A percentile compares a stretch with the other conserved stretches of the same genome.
phyloP scores from a whole-genome alignment of 2,329 filamentous ascomycete genomes.

The Alternaria viburni region DNA sequence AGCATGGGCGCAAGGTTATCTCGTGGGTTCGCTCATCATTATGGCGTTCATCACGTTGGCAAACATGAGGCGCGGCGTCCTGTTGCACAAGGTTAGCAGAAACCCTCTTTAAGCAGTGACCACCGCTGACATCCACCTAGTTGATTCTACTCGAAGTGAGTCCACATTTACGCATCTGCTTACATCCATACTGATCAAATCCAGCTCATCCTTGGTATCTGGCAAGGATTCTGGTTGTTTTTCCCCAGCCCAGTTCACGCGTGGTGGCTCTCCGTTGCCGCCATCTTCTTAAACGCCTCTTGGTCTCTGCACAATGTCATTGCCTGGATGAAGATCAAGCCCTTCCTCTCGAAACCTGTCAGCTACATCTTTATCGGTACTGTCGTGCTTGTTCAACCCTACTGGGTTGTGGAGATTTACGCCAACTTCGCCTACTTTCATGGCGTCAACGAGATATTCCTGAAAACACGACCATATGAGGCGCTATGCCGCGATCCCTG shows the following conservation, averaged over 20 bases:
- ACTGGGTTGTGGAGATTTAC: constrained; percentile 70
- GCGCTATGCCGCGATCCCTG: constrained; percentile 69
- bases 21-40: constrained; percentile 54
- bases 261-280: constrained; percentile 68
- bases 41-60: constrained; percentile 57
- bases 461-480: constrained; percentile 64
- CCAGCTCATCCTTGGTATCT: constrained; percentile 62
- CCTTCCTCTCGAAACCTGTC: constrained; percentile 60
- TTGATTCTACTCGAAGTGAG: constrained; percentile 54
- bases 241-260: constrained; percentile 62
- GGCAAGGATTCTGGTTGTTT: constrained; percentile 67
- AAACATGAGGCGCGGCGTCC: constrained; percentile 56
- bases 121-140: constrained; percentile 29
- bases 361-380: constrained; percentile 65
- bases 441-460: constrained; percentile 60
- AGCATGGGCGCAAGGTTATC: constrained; percentile 50
- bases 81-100: constrained; percentile 53
- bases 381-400: constrained; percentile 65
- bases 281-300: constrained; percentile 66
- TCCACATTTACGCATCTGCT: background rate
- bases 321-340: constrained; percentile 70
- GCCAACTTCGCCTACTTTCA: constrained; percentile 71
- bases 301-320: constrained; percentile 71
- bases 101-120: background rate
- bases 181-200: constrained; percentile 4